These are phyloP conservation scores for Leccinum broughii DNA, from an alignment of 768 basidiomycete genomes.

Conservation along the genomic window DNA sequence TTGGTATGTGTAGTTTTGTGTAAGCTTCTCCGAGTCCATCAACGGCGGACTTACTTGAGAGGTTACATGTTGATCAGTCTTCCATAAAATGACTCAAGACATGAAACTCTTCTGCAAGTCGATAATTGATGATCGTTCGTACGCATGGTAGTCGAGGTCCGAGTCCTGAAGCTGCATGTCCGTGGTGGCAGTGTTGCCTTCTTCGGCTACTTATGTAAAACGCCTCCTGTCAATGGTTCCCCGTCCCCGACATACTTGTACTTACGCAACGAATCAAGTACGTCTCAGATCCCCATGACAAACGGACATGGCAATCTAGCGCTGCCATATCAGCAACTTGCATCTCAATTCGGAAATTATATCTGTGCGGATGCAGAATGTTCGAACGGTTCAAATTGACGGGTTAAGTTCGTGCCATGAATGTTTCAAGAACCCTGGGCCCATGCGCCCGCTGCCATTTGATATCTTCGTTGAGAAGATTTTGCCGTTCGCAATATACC, in stretches of 20 bases:
- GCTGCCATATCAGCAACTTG: background rate
- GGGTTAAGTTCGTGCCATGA: background rate
- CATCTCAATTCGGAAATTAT: background rate
- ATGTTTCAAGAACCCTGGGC: background rate
- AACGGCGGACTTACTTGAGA: background rate
- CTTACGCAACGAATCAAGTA: background rate
- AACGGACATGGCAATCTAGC: background rate
- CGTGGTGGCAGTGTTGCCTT: background rate
- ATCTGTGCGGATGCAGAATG: background rate
- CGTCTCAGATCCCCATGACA: background rate
- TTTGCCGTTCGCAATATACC: background rate
- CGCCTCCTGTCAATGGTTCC: background rate
- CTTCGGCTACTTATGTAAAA: background rate
- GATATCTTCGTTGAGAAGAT: background rate
- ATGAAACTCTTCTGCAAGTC: background rate
- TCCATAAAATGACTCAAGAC: background rate
- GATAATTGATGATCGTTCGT: background rate
- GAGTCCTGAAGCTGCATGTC: background rate
- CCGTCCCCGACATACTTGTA: no score
- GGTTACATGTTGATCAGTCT: background rate
- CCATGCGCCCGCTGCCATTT: background rate
- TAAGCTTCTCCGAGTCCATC: background rate
- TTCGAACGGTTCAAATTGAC: background rate
- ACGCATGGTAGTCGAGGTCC: background rate
- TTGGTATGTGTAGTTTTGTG: conserved; percentile 28